Evolutionary conservation across 306 rosid genomes (phyloP).

Genomic region (Luffa aegyptiaca): DNA sequence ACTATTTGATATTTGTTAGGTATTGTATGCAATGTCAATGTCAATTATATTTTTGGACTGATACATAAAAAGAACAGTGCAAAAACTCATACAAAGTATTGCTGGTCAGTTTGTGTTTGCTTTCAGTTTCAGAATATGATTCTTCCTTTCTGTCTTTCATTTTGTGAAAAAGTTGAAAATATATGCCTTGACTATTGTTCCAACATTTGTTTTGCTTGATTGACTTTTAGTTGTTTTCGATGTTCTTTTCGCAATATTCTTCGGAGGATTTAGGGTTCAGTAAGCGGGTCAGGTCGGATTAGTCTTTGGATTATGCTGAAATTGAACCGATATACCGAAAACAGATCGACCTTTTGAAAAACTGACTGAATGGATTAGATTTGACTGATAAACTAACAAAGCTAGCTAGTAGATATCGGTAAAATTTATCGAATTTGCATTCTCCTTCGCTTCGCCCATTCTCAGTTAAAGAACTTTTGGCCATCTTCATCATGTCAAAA

Average conservation of each 20-base stretch:
- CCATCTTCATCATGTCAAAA: neutral
- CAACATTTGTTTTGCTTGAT: neutral
- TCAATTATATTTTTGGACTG: slow-evolving; percentile 10
- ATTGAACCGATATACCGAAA: neutral
- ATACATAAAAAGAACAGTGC: neutral
- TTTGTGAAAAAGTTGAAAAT: neutral
- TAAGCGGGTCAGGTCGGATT: neutral
- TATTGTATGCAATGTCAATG: slow-evolving; percentile 15
- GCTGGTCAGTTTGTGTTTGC: slow-evolving; percentile 4
- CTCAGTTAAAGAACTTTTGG: neutral
- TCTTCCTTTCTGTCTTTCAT: neutral
- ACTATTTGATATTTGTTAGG: slow-evolving; percentile 23
- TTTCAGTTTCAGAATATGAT: slow-evolving; percentile 3
- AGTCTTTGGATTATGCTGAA: neutral
- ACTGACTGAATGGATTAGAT: neutral
- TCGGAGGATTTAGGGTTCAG: neutral
- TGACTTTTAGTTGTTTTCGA: neutral
- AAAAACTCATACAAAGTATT: neutral
- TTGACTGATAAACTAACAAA: neutral
- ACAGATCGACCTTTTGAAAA: neutral
- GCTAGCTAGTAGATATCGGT: neutral
- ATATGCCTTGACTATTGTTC: neutral
- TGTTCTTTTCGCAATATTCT: neutral
- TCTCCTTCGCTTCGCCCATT: neutral
- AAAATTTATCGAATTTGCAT: neutral